Percentiles rank a stretch among this genome's conserved stretches.
Conservation (phyloP, 192 early-diverging fungal species). For the Linderina pennispora region DNA sequence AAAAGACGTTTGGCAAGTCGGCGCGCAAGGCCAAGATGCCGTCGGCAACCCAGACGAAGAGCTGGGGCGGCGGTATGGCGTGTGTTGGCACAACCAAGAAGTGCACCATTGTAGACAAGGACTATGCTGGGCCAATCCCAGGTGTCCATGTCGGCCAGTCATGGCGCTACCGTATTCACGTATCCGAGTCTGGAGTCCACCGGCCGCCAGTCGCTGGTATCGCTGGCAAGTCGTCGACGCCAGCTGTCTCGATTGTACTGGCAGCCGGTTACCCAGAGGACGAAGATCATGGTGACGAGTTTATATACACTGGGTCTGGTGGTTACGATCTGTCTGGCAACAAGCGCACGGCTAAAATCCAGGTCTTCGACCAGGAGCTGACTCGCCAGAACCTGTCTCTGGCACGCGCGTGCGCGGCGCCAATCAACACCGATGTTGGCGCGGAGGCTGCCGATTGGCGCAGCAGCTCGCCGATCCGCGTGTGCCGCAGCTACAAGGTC, state of each 20-base stretch:
- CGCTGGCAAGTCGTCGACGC: conserved; percentile 42
- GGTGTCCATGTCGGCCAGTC: conserved; percentile 52
- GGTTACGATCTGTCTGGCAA: conserved; percentile 56
- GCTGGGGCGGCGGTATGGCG: conserved; percentile 54
- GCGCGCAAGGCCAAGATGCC: conserved; percentile 45
- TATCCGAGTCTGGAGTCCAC: conserved; percentile 50
- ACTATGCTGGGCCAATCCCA: conserved; percentile 52
- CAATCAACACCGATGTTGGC: conserved; percentile 32
- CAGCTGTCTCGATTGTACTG: conserved; percentile 58
- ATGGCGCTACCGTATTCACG: conserved; percentile 50
- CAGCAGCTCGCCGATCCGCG: conserved; percentile 51
- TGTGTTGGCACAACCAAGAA: conserved; percentile 44
- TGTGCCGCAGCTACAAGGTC: conserved; percentile 49
- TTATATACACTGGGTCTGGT: conserved; percentile 64
- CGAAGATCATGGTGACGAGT: conserved; percentile 56
- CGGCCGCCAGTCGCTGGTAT: conserved; percentile 63
- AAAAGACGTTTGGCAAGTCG: conserved; percentile 34
- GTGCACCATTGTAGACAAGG: conserved; percentile 33
- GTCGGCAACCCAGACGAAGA: conserved; percentile 48
- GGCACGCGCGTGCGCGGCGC: conserved; percentile 51
- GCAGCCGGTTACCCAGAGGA: conserved; percentile 62
- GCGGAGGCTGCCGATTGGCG: conserved; percentile 49
- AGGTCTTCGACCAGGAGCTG: conserved; percentile 56
- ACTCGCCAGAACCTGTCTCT: conserved; percentile 52
- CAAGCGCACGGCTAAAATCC: conserved; percentile 43